These are phyloP conservation scores for Herpotrichia juniperi DNA, from an alignment of 2,329 filamentous ascomycete genomes.

Conservation along the genomic window DNA sequence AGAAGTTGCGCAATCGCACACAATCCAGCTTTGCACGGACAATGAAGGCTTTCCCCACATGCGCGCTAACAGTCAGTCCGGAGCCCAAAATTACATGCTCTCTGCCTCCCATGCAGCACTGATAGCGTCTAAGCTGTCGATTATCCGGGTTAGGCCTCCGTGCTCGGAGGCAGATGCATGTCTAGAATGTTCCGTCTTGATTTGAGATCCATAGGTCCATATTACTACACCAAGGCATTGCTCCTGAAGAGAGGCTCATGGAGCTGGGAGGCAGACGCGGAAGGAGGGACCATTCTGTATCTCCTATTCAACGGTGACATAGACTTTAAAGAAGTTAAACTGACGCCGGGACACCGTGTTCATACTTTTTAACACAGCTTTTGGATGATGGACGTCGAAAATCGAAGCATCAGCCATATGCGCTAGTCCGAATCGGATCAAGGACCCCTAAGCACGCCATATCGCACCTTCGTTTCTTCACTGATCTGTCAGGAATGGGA, in stretches of 20 bases:
- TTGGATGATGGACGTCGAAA: not conserved
- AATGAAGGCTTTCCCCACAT: slow-evolving; percentile 10
- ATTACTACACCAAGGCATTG: not conserved
- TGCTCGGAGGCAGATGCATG: not conserved
- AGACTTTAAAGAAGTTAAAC: too few species aligned
- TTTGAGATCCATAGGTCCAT: slow-evolving; percentile 1
- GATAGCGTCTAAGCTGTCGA: not conserved
- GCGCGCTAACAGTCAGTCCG: not conserved
- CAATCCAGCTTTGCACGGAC: slow-evolving; percentile 23
- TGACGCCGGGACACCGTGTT: too few species aligned
- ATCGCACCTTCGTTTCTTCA: too few species aligned
- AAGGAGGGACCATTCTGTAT: not conserved
- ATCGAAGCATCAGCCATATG: not conserved
- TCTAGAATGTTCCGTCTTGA: not conserved
- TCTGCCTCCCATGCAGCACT: not conserved
- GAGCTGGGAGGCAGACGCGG: not conserved
- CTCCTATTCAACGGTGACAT: not conserved
- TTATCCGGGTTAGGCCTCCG: slow-evolving; percentile 6
- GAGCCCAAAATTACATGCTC: not conserved
- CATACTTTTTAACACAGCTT: too few species aligned
- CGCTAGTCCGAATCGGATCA: not conserved
- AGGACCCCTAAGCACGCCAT: not conserved
- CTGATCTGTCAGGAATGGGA: too few species aligned
- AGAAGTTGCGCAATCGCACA: slow-evolving; percentile 45
- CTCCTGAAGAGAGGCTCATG: not conserved